phyloP scores from a whole-genome alignment of 78 protist species.

The Chrysochromulina parva region DNA sequence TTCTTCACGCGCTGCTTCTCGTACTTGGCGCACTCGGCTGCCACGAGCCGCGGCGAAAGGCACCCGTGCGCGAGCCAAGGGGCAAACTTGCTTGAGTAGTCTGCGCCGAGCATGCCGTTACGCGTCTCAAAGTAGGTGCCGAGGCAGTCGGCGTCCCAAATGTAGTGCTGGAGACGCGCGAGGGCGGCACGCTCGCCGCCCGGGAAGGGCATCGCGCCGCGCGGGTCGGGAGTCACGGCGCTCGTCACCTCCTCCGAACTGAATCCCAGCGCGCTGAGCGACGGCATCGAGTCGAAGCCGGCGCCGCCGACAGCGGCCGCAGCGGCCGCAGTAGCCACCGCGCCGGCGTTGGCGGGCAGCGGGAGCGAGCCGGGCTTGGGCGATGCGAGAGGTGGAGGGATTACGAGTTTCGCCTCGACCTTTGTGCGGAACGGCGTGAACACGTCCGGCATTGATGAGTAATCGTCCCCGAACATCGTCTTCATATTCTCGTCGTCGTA shows the following conservation, averaged over 20 bases:
- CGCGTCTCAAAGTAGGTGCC: slow-evolving; percentile 53
- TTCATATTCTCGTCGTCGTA: neutral
- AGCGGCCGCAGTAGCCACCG: neutral
- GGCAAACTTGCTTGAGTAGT: slow-evolving; percentile 55
- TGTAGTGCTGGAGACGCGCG: neutral
- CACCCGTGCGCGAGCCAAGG: slow-evolving; percentile 75
- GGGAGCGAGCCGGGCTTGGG: neutral
- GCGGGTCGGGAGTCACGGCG: neutral
- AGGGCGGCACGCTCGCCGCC: slow-evolving; percentile 65
- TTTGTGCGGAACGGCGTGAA: slow-evolving; percentile 17
- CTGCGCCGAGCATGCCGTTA: slow-evolving; percentile 63
- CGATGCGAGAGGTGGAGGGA: neutral
- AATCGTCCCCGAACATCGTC: neutral
- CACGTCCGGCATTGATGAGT: neutral
- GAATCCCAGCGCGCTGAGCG: neutral
- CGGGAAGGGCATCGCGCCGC: neutral
- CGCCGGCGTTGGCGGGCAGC: neutral
- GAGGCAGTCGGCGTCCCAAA: slow-evolving; percentile 45
- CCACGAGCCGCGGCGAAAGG: slow-evolving; percentile 41
- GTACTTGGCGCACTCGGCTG: neutral
- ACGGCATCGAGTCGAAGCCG: neutral
- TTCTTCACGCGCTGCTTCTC: slow-evolving; percentile 49
- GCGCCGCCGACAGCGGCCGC: neutral
- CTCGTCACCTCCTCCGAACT: neutral
- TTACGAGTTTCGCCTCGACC: neutral